Evolutionary conservation across 2,329 filamentous ascomycete species (phyloP), one percentile per base, ranked within the genome.

Genomic region (Drechmeria coniospora): DNA sequence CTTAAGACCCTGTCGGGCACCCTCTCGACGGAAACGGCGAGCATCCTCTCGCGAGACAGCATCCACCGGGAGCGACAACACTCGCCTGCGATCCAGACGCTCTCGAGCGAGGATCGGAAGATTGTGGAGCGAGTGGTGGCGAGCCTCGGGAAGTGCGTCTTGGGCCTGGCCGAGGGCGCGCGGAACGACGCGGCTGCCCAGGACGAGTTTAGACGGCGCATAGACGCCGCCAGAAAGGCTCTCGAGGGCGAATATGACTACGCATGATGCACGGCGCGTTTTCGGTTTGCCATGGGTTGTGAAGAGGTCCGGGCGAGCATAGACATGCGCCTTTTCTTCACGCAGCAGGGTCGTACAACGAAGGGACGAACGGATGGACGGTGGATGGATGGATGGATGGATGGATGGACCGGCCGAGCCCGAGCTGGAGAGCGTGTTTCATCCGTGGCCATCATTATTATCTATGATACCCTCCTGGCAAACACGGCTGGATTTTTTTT

Each of bases 151-250:
- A 61, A 63, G 37, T 76, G 71, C 32, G 68, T 76, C 2, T 46
- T 74, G 7, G 67, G 61, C 17, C 40, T 77, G 35, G 59, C 65
- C 32, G 61, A 78, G 51, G 51, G 60, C 28, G 57, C 68, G 37
- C 54, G 55, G 37, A 53, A 65, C 32, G 62, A 63, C 40, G 53
- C 68, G 34, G 68, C 80, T 39, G 66, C 64, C 27, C 62, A 74
- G 32, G 61, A 75, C 30, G 61, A 76, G 33, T 73, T 79, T 49
- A 63, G 82, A 33, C 61, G 78, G 36, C 65, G 79, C 38, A 63
- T 93, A 27, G 81, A 92, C 38, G 69, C 73, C 28, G 84, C 83
- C 5, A 71, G 74, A 33, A 64, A 69, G 28, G 66, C 81, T 4
- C 58, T 92, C 17, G 80, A 87, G 38, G 81, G 80, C 5, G 65